Percentiles rank a stretch among this genome's conserved stretches.
Evolutionary conservation across 202 grass and related monocot genomes (phyloP).

Genomic region (Panicum hallii): DNA sequence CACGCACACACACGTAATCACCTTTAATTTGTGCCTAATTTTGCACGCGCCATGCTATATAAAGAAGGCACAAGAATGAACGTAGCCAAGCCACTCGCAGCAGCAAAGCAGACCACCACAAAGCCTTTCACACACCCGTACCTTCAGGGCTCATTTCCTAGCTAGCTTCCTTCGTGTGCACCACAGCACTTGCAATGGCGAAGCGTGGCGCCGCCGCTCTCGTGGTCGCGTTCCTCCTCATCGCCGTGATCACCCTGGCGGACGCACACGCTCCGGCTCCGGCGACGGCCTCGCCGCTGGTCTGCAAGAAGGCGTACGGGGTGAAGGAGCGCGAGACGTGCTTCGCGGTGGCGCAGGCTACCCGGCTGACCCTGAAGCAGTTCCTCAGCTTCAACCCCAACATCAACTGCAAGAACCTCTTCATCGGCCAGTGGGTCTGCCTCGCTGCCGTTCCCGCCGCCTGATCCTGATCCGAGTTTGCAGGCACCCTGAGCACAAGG

Average conservation of each 20-base stretch:
- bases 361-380: neutral
- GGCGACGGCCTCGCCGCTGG: neutral
- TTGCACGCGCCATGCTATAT: neutral
- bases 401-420: slow-evolving; percentile 49
- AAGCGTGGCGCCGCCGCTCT: neutral
- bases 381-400: slow-evolving; percentile 62
- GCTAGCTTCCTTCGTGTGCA: neutral
- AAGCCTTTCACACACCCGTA: neutral
- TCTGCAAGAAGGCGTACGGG: slow-evolving; percentile 43
- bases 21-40: neutral
- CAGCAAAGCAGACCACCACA: neutral
- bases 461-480: neutral
- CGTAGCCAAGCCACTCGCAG: neutral
- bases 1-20: neutral
- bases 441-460: neutral
- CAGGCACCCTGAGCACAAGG: neutral
- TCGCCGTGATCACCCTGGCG: neutral
- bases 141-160: neutral
- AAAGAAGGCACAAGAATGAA: neutral
- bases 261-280: neutral
- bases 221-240: neutral
- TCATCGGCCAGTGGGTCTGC: slow-evolving; percentile 66
- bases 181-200: neutral
- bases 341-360: slow-evolving; percentile 4
- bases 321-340: slow-evolving; percentile 46